phyloP scores from a whole-genome alignment of 1,284 basidiomycete species.

The Ganoderma lingzhi region DNA sequence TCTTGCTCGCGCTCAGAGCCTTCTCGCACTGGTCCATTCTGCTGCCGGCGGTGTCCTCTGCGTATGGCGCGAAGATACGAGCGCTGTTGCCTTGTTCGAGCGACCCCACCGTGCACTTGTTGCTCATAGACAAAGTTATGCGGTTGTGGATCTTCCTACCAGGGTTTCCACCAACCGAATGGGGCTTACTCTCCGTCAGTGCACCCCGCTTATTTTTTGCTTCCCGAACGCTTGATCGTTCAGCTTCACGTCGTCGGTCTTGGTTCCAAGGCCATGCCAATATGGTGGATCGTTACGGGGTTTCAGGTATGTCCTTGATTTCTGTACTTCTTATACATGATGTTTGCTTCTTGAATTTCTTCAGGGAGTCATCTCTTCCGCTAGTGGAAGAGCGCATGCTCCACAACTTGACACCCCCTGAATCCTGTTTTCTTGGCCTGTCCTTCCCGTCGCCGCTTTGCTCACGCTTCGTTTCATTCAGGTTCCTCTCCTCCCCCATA shows the following conservation, averaged over 20 bases:
- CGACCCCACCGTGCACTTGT: constrained; percentile 55
- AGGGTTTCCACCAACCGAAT: constrained; percentile 73
- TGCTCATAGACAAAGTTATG: constrained; percentile 91
- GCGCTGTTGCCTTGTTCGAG: constrained; percentile 48
- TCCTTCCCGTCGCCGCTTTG: not conserved
- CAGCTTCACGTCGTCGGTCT: not conserved
- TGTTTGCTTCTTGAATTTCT: constrained; percentile 74
- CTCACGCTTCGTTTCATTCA: not conserved
- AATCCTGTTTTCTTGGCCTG: not conserved
- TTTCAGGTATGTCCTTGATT: constrained; percentile 8
- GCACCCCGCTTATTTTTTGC: constrained; percentile 55
- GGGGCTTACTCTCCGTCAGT: constrained; percentile 88
- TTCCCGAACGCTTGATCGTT: constrained; percentile 44
- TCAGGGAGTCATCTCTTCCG: constrained; percentile 75
- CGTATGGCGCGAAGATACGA: constrained; percentile 78
- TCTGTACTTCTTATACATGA: constrained; percentile 19
- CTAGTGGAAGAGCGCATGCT: constrained; percentile 61
- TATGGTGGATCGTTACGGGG: not conserved
- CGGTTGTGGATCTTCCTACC: constrained; percentile 61
- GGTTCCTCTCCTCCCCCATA: not conserved
- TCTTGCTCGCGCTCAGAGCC: constrained; percentile 28
- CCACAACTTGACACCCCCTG: constrained; percentile 70
- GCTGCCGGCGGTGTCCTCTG: constrained; percentile 49
- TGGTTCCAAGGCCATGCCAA: not conserved
- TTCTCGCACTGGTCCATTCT: constrained; percentile 62